Percentiles rank a stretch among this genome's conserved stretches.
phyloP scores from a whole-genome alignment of 164 flowering plant species.

The Sextonia rubra region DNA sequence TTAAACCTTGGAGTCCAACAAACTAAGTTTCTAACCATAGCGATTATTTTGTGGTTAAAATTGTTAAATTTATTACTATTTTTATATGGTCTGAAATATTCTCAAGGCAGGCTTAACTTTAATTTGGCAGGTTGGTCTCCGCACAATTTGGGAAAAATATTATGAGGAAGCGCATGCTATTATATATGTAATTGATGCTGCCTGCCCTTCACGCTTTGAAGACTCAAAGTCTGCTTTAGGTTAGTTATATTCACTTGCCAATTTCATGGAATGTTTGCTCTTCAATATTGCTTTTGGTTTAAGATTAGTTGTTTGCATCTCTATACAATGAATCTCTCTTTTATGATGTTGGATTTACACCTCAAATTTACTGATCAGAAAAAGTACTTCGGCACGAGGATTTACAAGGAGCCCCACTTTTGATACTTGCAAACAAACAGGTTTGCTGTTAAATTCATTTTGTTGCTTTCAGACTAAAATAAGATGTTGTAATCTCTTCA shows the following conservation, averaged over 20 bases:
- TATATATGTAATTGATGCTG: constrained; percentile 86
- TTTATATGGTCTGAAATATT: too few species aligned
- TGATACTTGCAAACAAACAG: constrained; percentile 95
- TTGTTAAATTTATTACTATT: too few species aligned
- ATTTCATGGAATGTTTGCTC: neutral
- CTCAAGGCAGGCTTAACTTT: constrained; percentile 1
- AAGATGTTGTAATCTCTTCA: too few species aligned
- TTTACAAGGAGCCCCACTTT: constrained; percentile 90
- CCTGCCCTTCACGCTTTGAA: constrained; percentile 88
- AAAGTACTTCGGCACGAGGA: constrained; percentile 87
- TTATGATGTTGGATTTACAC: constrained; percentile 9
- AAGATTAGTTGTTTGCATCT: neutral
- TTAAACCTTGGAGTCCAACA: too few species aligned
- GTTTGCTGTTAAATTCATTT: constrained; percentile 24
- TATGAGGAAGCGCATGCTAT: constrained; percentile 99
- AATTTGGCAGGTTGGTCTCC: constrained; percentile 72
- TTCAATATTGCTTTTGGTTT: neutral
- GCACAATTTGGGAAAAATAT: constrained; percentile 98
- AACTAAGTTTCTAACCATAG: too few species aligned
- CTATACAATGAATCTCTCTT: neutral
- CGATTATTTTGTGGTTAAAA: too few species aligned
- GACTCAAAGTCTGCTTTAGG: constrained; percentile 97
- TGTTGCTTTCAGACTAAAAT: neutral
- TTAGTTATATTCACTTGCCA: constrained; percentile 21
- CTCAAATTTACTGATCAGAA: constrained; percentile 39